phyloP scores from a whole-genome alignment of 1,284 basidiomycete species.

The Lentinula novae-zelandiae region DNA sequence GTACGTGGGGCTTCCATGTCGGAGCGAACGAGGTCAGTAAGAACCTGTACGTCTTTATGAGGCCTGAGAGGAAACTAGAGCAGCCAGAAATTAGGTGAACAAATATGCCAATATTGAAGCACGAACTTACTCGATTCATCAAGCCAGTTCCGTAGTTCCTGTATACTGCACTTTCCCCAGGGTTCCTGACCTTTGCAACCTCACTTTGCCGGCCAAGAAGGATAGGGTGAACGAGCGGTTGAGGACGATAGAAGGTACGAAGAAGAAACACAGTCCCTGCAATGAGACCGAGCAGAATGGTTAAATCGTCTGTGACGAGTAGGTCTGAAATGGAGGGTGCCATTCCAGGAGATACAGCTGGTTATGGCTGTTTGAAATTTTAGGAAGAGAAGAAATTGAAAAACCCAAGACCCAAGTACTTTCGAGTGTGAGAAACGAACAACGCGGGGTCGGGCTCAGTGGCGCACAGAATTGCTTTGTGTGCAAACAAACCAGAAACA shows the following conservation, averaged over 20 bases:
- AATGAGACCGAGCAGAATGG: conserved; percentile 68
- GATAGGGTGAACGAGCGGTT: conserved; percentile 79
- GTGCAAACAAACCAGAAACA: too few species aligned
- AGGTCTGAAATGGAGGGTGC: conserved; percentile 40
- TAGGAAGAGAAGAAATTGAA: background rate
- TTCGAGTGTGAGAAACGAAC: background rate
- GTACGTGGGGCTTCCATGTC: conserved; percentile 66
- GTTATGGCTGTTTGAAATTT: background rate
- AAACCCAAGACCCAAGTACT: background rate
- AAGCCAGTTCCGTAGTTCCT: conserved; percentile 80
- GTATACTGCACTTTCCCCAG: conserved; percentile 73
- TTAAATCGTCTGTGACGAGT: conserved; percentile 71
- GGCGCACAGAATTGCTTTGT: too few species aligned
- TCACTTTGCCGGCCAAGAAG: conserved; percentile 80
- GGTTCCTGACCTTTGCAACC: conserved; percentile 71
- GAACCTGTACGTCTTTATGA: conserved; percentile 62
- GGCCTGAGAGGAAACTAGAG: conserved; percentile 70
- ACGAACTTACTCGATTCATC: conserved; percentile 59
- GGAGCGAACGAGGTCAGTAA: conserved; percentile 61
- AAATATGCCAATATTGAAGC: conserved; percentile 13
- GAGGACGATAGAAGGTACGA: conserved; percentile 71
- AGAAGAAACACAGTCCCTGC: conserved; percentile 70
- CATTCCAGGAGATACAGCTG: background rate
- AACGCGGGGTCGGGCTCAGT: background rate
- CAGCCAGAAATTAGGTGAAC: background rate